A percentile compares a stretch with the other conserved stretches of the same genome.
Conservation (phyloP, 768 basidiomycete genomes). For the Amanita pallidorosea region DNA sequence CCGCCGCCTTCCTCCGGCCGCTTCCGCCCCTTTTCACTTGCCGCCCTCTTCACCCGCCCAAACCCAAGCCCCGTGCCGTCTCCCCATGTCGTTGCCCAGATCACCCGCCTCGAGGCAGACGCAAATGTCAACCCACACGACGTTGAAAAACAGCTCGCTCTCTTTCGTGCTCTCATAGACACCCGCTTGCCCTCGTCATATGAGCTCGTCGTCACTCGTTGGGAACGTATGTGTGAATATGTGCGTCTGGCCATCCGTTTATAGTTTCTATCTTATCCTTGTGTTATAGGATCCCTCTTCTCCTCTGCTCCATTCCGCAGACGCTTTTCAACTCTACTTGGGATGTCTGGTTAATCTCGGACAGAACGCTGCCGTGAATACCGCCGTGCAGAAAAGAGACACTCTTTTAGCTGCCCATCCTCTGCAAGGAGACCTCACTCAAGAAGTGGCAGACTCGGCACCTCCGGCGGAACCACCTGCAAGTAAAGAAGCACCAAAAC, state of each 20-base stretch:
- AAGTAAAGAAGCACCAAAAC: slow-evolving; percentile 4
- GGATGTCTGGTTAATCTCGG: slow-evolving; percentile 51
- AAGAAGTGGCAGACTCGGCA: slow-evolving; percentile 6
- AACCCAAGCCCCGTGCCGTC: slow-evolving; percentile 38
- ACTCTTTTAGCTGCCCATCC: slow-evolving; percentile 37
- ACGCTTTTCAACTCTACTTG: slow-evolving; percentile 71
- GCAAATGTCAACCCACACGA: slow-evolving; percentile 68
- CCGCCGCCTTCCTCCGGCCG: too few species aligned
- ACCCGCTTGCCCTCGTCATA: slow-evolving; percentile 60
- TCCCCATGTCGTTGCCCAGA: slow-evolving; percentile 55
- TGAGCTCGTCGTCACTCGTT: slow-evolving; percentile 64
- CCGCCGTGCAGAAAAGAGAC: slow-evolving; percentile 64
- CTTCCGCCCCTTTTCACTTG: slow-evolving; percentile 25
- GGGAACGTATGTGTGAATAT: slow-evolving; percentile 79
- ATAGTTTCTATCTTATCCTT: slow-evolving; percentile 5
- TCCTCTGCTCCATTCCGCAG: slow-evolving; percentile 58
- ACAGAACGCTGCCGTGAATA: slow-evolving; percentile 42
- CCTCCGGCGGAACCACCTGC: slow-evolving; percentile 9
- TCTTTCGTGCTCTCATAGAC: slow-evolving; percentile 56
- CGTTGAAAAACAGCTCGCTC: slow-evolving; percentile 54
- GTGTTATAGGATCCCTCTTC: slow-evolving; percentile 49
- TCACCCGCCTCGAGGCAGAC: slow-evolving; percentile 67
- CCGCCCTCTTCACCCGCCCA: slow-evolving; percentile 36
- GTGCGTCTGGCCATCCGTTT: slow-evolving; percentile 28
- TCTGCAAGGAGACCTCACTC: slow-evolving; percentile 6